Evolutionary conservation across 73 alveolate species (phyloP), one percentile per base, ranked within the genome.

Genomic region (Tetrahymena borealis): DNA sequence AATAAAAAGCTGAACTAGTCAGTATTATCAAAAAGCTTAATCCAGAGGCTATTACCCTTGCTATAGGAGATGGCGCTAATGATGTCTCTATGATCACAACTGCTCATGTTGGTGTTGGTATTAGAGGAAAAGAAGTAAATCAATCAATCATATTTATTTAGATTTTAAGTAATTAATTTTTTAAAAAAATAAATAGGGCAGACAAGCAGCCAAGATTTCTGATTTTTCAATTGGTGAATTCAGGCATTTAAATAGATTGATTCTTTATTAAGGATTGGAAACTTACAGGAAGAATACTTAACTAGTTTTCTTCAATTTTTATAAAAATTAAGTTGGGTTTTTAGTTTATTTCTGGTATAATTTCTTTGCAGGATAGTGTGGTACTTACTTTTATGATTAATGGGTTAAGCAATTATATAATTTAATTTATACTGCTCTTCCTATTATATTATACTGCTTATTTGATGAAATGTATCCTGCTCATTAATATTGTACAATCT

Each of bases 11-110:
- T 11, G 98, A 97, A 78, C 93, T 98, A 90, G 99, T 98, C 15
- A 96, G 94, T 40, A 90, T 97, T 33, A 93, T 97, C 8, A 95
- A 91, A 90, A 40, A 91, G 91, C 60, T 33, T 20, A 94, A 94
- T 85, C 98, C 99, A 28, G 78, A 93, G 18, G 96, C 90, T 5
- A 96, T 95, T 78, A 96, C 99, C 13, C 91, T 98, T 0, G 98
- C 99, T 1, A 95, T 98, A 32, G 99, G 99, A 18, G 99, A 98
- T 92, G 99, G 99, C 0, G 99, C 99, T 12, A 98, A 98, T 95
- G 99, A 98, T 97, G 98, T 97, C 20, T 96, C 98, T 32, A 98
- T 98, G 99, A 98, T 98, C 28, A 94, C 98, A 20, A 96, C 98
- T 36, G 99, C 99, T n/a, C 98, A 98, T 94, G 96, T 98, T 16